Base-by-base conservation (phyloP, 177 flowering plant species). In the Vitis hybrid region DNA sequence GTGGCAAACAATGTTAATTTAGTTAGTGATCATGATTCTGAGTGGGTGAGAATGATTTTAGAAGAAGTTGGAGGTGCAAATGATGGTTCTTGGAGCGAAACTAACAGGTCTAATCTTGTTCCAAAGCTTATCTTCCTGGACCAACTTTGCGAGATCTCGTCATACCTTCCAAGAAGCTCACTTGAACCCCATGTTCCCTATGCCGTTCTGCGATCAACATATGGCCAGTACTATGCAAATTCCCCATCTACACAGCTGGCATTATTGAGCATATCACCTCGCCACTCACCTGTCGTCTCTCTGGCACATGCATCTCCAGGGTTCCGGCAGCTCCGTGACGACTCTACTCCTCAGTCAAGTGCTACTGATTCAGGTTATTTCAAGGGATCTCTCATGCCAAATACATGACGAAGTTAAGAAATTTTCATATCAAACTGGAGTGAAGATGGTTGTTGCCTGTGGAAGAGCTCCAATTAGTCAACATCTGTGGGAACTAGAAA, bases 71-170 rank as follows among this genome's bases (percentile, higher is more conserved):
- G 19, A 19, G 19, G 19, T 19, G 19, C 19, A 19, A 19, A 19
- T 19, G 19, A 19, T 19, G 19, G 19, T 19, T 60, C 5, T 68
- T 74, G 54, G 19, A 19, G 19, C 19, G 19, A 19, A 19, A 19
- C 2, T 72, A 19, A 19, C 92, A 93, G 99, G 81, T 91, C 95
- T 71, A 86, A 83, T 83, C 82, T 95, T 50, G 89, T 91, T 15
- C 85, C 95, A 11, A 91, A 93, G 81, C 85, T 96, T 34, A 91
- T 96, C 52, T 96, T 96, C 82, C 80, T 96, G 17, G 97, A 96
- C 75, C 98, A 91, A 79, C 81, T 96, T 2, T 93, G 94, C 65
- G 98, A 93, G 75, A 78, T 91, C 32, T 93, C 97, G 11, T 86
- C 95, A 19, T 85, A 87, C 78, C 87, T 96, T 58, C 89, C 99